phyloP scores from a whole-genome alignment of 179 eudicot genomes.

The Spergularia azorica region DNA sequence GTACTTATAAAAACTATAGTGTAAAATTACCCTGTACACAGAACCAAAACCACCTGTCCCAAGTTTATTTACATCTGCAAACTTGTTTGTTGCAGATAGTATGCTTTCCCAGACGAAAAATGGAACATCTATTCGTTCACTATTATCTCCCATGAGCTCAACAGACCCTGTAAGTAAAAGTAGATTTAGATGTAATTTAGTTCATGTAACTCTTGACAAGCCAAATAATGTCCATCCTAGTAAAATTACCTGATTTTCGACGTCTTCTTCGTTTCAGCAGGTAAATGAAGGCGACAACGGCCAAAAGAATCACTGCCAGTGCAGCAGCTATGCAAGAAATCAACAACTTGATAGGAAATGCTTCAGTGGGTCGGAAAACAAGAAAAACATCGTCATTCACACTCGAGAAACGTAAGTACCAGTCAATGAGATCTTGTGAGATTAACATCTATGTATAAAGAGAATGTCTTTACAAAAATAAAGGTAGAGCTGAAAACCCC shows the following conservation, averaged over 20 bases:
- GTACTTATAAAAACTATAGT: neutral
- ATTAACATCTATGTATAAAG: too few species aligned
- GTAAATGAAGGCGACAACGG: neutral
- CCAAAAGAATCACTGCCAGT: constrained; percentile 13
- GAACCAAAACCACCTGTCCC: constrained; percentile 58
- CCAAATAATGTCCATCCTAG: neutral
- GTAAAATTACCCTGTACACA: constrained; percentile 35
- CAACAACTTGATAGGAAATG: constrained; percentile 16
- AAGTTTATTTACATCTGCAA: constrained; percentile 41
- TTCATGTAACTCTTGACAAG: too few species aligned
- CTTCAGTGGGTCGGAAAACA: neutral
- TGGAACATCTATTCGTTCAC: constrained; percentile 26
- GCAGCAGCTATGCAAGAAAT: constrained; percentile 21
- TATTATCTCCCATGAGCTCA: constrained; percentile 24
- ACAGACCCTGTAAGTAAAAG: constrained; percentile 5
- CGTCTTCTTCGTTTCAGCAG: neutral
- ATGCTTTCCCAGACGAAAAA: constrained; percentile 32
- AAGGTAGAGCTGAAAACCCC: too few species aligned
- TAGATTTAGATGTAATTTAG: too few species aligned
- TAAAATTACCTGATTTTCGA: constrained; percentile 8
- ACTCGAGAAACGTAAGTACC: neutral
- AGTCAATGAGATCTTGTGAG: too few species aligned
- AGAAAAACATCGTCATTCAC: constrained; percentile 5
- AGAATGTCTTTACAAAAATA: too few species aligned
- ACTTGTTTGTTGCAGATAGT: constrained; percentile 41